Evolutionary conservation across 2,329 filamentous ascomycete species (phyloP), one percentile per base, ranked within the genome.

Genomic region (Lanzia echinophila): DNA sequence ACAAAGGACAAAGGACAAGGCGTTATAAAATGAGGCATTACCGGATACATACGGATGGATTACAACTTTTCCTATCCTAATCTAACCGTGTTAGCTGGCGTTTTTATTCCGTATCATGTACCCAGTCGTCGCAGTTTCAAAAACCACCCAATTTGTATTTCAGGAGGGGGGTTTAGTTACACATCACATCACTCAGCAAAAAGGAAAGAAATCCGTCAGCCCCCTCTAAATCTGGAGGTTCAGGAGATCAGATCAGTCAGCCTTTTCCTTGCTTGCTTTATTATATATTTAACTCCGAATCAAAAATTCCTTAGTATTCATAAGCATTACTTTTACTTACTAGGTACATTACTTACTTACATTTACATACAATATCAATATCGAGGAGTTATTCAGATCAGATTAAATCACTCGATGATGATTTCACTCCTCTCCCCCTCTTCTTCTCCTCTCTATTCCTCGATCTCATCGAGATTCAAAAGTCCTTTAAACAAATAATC

Each of bases 121-220:
- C n/a, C n/a, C n/a, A n/a, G n/a, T n/a, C n/a, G n/a, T n/a, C n/a
- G n/a, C 17, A 22, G 38, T 41, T 41, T 36, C 49, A 36, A 19
- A 22, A 42, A 28, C 36, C n/a, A 50, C 49, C 57, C 58, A 58
- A 57, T 58, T 58, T 55, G 54, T 53, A 53, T 41, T n/a, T n/a
- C n/a, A n/a, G n/a, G n/a, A n/a, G n/a, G 7, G 24, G 22, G n/a
- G 33, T 39, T 20, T 17, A 28, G 38, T 36, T 28, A 28, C 15
- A 33, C 33, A 17, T 38, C 15, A 33, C 19, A 17, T 38, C 38
- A 39, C 36, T 24, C 47, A 39, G 34, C 38, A 22, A 24, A n/a
- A n/a, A n/a, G n/a, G n/a, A n/a, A n/a, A n/a, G n/a, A 36, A 15
- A 44, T 28, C 31, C 13, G 32, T 50, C 48, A 50, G 48, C 48